Conservation (phyloP, 2,329 filamentous ascomycete species). For the Colletotrichum liaoningense region DNA sequence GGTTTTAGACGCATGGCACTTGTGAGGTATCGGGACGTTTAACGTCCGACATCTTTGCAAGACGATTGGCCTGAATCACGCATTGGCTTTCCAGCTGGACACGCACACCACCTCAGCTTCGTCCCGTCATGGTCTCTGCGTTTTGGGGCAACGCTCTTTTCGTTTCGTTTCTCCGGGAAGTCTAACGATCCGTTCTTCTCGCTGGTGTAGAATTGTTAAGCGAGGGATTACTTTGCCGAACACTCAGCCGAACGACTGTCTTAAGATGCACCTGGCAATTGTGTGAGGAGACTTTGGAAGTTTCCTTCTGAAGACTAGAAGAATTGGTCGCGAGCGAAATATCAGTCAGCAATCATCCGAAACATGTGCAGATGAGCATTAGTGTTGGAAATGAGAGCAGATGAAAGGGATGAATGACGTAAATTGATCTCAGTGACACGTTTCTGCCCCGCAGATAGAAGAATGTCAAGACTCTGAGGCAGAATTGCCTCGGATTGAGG, state of each 20-base stretch:
- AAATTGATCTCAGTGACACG: background rate
- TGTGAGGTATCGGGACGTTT: slow-evolving; percentile 4
- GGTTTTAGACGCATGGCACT: slow-evolving; percentile 9
- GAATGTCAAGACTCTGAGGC: background rate
- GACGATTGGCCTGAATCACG: background rate
- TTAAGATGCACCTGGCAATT: background rate
- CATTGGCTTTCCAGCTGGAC: slow-evolving; percentile 9
- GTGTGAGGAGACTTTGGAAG: no score
- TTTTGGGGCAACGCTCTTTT: background rate
- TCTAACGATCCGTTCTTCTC: background rate
- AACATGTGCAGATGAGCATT: background rate
- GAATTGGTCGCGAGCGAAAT: background rate
- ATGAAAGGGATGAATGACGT: no score
- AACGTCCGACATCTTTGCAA: background rate
- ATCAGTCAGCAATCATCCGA: background rate
- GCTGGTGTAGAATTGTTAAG: no score
- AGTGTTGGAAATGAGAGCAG: background rate
- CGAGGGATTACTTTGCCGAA: background rate
- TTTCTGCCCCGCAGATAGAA: background rate
- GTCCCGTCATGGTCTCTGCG: slow-evolving; percentile 18
- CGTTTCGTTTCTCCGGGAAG: slow-evolving; percentile 12
- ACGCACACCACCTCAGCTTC: slow-evolving; percentile 19
- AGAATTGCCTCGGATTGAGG: slow-evolving; percentile 3
- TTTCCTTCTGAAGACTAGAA: background rate
- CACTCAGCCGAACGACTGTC: background rate